Base-by-base conservation (phyloP, 2,329 filamentous ascomycete species). In the Emergomyces africanus region DNA sequence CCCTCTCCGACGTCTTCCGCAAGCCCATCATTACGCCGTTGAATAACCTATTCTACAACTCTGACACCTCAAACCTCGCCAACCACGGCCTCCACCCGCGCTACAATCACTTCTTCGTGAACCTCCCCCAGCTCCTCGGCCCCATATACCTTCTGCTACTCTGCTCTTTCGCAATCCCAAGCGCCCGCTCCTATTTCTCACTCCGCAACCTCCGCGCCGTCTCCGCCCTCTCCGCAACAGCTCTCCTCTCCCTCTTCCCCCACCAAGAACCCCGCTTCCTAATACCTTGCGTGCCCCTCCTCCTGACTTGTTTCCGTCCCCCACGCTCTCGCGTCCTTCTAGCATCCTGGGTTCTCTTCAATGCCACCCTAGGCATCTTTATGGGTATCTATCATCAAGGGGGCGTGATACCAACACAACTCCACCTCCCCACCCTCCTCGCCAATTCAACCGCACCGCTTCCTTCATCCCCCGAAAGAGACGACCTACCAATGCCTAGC, bases 41-140 rank as follows among this genome's bases (percentile, higher is more conserved):
- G 59, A 91, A 92, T 70, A 90, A 90, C 70, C 77, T 91, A 61
- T 73, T 80, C 59, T 92, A 92, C 74, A 92, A 92, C 72, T 81
- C 86, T 20, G 77, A 81, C 54, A 78, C 83, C 28, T 77, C 80
- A 46, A 92, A 92, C 70, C 79, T 91, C 49, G 86, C 87, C 44
- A 77, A 83, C 64, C 88, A 92, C 74, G 88, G 88, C 54, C 74
- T 91, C 15, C 88, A 92, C 66, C 87, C 88, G 5, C 87, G 83
- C 78, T 89, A 90, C 69, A 87, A 90, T 69, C 88, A 91, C 70
- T 71, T 87, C 35, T 75, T 88, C 50, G 82, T 82, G 61, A 91
- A 90, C 67, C 73, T 90, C 15, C 83, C 87, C 62, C 79, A 87
- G 68, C 78, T 91, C 20, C 78, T 92, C 20, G 88, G 88, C 1